Conservation (phyloP, 75 land plant species). For the Selaginella tamariscina region DNA sequence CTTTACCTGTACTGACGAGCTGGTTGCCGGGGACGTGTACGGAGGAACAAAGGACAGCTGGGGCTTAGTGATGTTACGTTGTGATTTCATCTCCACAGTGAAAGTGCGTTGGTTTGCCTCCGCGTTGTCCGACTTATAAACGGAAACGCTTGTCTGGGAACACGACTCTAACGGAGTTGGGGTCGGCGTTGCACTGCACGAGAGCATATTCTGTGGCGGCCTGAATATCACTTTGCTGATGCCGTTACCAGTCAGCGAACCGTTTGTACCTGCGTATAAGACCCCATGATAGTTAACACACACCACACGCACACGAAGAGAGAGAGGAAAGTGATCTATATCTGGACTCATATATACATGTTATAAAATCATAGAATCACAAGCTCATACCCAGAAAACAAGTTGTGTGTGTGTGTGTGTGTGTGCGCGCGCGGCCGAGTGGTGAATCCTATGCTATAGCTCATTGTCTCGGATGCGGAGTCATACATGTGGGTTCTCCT, state of each 20-base stretch:
- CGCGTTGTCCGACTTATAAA: neutral
- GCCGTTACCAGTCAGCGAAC: neutral
- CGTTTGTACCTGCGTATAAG: neutral
- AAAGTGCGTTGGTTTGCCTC: neutral
- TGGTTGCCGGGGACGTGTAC: neutral
- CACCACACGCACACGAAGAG: too few relatives aligned
- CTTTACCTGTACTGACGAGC: neutral
- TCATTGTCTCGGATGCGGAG: too few relatives aligned
- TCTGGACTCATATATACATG: too few relatives aligned
- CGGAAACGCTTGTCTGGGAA: neutral
- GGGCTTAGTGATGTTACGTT: too few relatives aligned
- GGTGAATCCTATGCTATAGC: too few relatives aligned
- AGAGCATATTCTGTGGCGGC: neutral
- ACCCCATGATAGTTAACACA: too few relatives aligned
- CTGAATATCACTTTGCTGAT: neutral
- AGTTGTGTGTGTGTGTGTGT: too few relatives aligned
- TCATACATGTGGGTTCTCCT: too few relatives aligned
- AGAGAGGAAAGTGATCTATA: too few relatives aligned
- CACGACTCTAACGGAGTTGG: neutral
- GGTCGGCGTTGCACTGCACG: neutral
- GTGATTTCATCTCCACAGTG: neutral
- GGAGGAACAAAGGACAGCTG: neutral
- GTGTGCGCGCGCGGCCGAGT: too few relatives aligned
- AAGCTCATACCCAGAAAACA: too few relatives aligned
- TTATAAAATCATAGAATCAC: too few relatives aligned